A percentile compares a stretch with the other conserved stretches of the same genome.
Conservation (phyloP, 2,329 filamentous ascomycete genomes). For the Didymella exigua region DNA sequence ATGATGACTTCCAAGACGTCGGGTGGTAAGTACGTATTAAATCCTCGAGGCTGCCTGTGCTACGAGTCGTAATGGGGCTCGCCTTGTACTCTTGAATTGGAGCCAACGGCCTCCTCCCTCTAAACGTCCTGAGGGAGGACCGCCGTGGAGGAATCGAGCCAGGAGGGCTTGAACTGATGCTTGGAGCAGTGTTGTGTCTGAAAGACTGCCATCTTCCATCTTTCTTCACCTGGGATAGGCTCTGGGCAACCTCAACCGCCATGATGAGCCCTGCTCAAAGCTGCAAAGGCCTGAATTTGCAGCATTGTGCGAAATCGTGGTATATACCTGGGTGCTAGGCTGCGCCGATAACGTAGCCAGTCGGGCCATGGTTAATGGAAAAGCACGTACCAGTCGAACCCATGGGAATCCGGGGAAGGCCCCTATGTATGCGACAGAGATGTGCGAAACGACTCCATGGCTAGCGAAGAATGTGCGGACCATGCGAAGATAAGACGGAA, state of each 20-base stretch:
- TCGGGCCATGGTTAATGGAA: background rate
- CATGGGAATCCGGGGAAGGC: background rate
- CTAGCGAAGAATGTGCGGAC: background rate
- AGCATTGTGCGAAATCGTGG: background rate
- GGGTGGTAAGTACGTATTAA: background rate
- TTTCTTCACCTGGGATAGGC: background rate
- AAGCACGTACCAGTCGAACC: background rate
- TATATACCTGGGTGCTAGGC: background rate
- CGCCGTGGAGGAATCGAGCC: background rate
- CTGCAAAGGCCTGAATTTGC: background rate
- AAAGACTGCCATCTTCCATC: constrained; percentile 1
- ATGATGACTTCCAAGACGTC: background rate
- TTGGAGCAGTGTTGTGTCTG: background rate
- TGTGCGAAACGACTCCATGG: background rate
- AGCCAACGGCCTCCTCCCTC: background rate
- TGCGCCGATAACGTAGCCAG: background rate
- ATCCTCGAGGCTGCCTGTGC: constrained; percentile 1
- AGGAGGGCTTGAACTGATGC: background rate
- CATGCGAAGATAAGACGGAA: too few relatives aligned
- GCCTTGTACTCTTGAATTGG: constrained; percentile 1
- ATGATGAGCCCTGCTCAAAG: background rate
- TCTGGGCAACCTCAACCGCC: background rate
- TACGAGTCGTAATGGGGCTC: background rate
- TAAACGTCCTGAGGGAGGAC: background rate
- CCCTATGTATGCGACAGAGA: background rate